Conservation (phyloP, 768 basidiomycete species). For the Boletus edulis region DNA sequence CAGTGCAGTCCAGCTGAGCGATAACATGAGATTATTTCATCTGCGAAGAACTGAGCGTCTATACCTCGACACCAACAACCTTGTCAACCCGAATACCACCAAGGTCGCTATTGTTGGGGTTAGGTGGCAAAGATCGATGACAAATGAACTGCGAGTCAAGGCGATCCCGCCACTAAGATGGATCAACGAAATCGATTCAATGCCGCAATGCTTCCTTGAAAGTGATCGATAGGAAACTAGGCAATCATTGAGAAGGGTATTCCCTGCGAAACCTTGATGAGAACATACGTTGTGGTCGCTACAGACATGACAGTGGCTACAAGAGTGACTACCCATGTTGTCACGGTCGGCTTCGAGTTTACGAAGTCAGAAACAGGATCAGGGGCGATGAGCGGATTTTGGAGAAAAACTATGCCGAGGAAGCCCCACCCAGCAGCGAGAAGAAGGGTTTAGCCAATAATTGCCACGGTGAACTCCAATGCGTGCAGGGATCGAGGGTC, state of each 20-base stretch:
- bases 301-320: background rate
- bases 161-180: conserved; percentile 9
- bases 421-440: conserved; percentile 1
- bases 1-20: conserved; percentile 13
- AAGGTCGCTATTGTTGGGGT: background rate
- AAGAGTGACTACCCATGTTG: background rate
- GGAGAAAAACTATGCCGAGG: background rate
- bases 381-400: background rate
- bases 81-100: conserved; percentile 7
- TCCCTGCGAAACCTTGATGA: background rate
- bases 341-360: background rate
- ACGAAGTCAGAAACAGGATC: background rate
- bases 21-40: background rate
- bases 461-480: background rate
- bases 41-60: background rate
- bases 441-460: background rate
- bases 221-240: conserved; percentile 5
- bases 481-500: background rate
- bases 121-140: background rate
- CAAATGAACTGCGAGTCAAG: background rate
- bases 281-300: background rate
- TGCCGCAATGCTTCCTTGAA: conserved; percentile 18
- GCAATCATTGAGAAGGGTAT: background rate
- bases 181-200: conserved; percentile 8
- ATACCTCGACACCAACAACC: conserved; percentile 18